Conservation (phyloP, 768 basidiomycete species). For the Dentipellis fragilis region DNA sequence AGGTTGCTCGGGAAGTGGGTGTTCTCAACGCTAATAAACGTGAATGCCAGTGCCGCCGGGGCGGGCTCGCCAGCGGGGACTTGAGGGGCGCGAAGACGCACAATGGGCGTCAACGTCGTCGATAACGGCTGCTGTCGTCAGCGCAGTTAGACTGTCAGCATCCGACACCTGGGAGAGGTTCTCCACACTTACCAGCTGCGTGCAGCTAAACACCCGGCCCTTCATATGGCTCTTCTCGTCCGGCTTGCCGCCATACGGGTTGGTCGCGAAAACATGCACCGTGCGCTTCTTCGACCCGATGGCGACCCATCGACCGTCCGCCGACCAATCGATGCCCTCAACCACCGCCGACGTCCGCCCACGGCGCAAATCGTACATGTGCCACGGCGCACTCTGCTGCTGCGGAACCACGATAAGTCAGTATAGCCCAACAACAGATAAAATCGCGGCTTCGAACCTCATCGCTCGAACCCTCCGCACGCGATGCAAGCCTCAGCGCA, state of each 20-base stretch:
- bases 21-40: slow-evolving; percentile 34
- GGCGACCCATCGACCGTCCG: slow-evolving; percentile 60
- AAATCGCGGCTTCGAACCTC: not conserved
- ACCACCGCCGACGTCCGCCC: slow-evolving; percentile 63
- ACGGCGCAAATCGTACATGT: slow-evolving; percentile 60
- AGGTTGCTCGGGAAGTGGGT: slow-evolving; percentile 29
- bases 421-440: not conserved
- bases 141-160: not conserved
- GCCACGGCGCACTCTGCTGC: slow-evolving; percentile 28
- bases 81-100: slow-evolving; percentile 34
- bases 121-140: slow-evolving; percentile 36
- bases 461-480: not conserved
- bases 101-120: slow-evolving; percentile 46
- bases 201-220: slow-evolving; percentile 44
- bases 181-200: slow-evolving; percentile 31
- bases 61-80: slow-evolving; percentile 16
- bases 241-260: slow-evolving; percentile 65
- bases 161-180: not conserved
- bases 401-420: not conserved
- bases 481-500: slow-evolving; percentile 11
- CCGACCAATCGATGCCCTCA: slow-evolving; percentile 40
- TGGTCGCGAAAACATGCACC: slow-evolving; percentile 64
- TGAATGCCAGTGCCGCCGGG: slow-evolving; percentile 40
- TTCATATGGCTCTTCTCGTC: slow-evolving; percentile 54
- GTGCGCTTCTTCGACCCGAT: slow-evolving; percentile 56